Evolutionary conservation across 1,284 basidiomycete species (phyloP).

Genomic region (Rugosomyces carneus): DNA sequence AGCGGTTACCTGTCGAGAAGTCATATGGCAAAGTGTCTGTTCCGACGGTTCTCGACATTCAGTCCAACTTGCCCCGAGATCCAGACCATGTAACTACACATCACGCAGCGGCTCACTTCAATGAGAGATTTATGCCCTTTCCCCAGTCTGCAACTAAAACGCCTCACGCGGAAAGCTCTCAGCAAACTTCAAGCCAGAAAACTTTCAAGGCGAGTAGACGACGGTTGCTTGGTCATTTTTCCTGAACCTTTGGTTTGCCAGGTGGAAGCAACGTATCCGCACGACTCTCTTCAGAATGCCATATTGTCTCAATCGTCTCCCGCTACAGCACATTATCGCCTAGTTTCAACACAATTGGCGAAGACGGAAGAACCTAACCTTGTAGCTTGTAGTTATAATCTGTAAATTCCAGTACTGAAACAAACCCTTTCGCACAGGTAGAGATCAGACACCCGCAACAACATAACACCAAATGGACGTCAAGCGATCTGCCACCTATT

Average conservation of each 20-base stretch:
- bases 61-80: background rate
- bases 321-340: background rate
- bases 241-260: background rate
- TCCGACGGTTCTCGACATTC: background rate
- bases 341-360: background rate
- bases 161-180: slow-evolving; percentile 3
- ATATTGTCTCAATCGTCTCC: background rate
- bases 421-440: background rate
- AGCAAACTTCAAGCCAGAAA: background rate
- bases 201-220: background rate
- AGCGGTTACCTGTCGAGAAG: slow-evolving; percentile 6
- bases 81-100: slow-evolving; percentile 12
- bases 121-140: background rate
- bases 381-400: background rate
- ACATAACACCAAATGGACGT: background rate
- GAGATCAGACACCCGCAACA: background rate
- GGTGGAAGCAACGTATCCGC: background rate
- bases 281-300: background rate
- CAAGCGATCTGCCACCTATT: background rate
- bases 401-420: background rate
- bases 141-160: background rate
- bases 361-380: background rate
- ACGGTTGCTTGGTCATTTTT: background rate
- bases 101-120: slow-evolving; percentile 2
- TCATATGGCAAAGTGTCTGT: background rate